Conservation (phyloP, 1,284 basidiomycete genomes). For the Melanopsichium pennsylvanicum region DNA sequence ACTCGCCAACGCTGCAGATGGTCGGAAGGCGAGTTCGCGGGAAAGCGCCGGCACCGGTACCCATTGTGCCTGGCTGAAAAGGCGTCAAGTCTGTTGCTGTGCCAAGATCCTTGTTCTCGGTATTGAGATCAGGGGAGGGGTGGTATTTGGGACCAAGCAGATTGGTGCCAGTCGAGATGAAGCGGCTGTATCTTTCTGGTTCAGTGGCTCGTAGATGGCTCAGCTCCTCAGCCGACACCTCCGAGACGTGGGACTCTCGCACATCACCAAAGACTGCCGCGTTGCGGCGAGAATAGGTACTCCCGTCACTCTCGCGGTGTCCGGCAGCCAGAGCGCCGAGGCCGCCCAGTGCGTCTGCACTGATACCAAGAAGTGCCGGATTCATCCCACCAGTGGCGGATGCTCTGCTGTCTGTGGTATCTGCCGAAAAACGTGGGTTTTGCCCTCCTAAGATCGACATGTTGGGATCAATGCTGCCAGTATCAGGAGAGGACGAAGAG, state of each 20-base stretch:
- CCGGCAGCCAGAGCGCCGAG: constrained; percentile 48
- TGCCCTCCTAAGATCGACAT: not conserved
- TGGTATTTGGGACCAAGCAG: constrained; percentile 44
- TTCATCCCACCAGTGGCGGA: constrained; percentile 13
- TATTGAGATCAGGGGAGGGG: constrained; percentile 14
- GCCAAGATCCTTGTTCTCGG: constrained; percentile 1
- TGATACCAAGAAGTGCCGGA: constrained; percentile 34
- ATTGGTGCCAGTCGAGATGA: constrained; percentile 46
- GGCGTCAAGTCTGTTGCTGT: not conserved
- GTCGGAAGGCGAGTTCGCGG: constrained; percentile 37
- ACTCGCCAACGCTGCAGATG: constrained; percentile 51
- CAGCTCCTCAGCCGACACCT: constrained; percentile 26
- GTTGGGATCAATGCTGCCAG: not conserved
- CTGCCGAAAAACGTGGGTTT: constrained; percentile 16
- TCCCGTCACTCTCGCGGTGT: constrained; percentile 45
- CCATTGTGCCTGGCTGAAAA: not conserved
- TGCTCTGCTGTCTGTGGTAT: constrained; percentile 11
- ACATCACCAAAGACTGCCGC: not conserved
- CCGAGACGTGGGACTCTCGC: constrained; percentile 9
- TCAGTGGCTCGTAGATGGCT: constrained; percentile 26
- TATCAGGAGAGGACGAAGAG: not conserved
- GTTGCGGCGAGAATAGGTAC: constrained; percentile 26
- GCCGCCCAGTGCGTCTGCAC: constrained; percentile 27
- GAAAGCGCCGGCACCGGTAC: not conserved
- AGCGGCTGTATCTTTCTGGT: constrained; percentile 44